phyloP scores from a whole-genome alignment of 441 rosid species.

The Pelargonium citronellum region DNA sequence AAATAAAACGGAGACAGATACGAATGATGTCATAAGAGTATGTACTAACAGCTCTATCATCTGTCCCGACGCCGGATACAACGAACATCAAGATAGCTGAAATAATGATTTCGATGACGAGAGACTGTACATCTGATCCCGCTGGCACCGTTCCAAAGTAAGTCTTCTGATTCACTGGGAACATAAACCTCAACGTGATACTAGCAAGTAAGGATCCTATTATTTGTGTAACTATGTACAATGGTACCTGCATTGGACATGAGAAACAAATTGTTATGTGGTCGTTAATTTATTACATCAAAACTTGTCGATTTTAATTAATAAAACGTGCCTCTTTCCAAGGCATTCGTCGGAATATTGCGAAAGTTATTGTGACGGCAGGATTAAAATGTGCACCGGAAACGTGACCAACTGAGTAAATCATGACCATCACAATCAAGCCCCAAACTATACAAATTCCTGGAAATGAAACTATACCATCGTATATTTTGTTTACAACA shows the following conservation, averaged over 20 bases:
- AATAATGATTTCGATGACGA: slow-evolving; percentile 37
- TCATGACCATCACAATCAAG: slow-evolving; percentile 34
- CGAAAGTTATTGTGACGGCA: slow-evolving; percentile 35
- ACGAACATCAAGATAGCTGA: slow-evolving; percentile 45
- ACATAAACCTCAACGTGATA: slow-evolving; percentile 26
- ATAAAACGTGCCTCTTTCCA: slow-evolving; percentile 20
- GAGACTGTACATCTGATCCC: slow-evolving; percentile 27
- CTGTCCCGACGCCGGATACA: slow-evolving; percentile 44
- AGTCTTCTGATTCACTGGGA: slow-evolving; percentile 22
- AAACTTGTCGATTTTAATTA: neutral
- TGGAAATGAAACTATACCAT: slow-evolving; percentile 24
- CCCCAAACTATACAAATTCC: slow-evolving; percentile 33
- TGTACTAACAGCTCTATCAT: slow-evolving; percentile 33
- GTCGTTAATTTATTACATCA: neutral
- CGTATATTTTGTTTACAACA: slow-evolving; percentile 25
- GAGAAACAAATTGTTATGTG: neutral
- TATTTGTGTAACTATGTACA: slow-evolving; percentile 34
- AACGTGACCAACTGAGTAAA: slow-evolving; percentile 35
- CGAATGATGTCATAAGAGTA: neutral
- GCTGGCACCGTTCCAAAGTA: slow-evolving; percentile 40
- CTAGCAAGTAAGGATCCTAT: slow-evolving; percentile 38
- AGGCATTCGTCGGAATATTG: slow-evolving; percentile 32
- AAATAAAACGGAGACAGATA: neutral
- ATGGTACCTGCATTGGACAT: slow-evolving; percentile 32
- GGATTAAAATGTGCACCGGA: slow-evolving; percentile 40